phyloP scores from a whole-genome alignment of 306 rosid genomes.

The Quercus parvula region DNA sequence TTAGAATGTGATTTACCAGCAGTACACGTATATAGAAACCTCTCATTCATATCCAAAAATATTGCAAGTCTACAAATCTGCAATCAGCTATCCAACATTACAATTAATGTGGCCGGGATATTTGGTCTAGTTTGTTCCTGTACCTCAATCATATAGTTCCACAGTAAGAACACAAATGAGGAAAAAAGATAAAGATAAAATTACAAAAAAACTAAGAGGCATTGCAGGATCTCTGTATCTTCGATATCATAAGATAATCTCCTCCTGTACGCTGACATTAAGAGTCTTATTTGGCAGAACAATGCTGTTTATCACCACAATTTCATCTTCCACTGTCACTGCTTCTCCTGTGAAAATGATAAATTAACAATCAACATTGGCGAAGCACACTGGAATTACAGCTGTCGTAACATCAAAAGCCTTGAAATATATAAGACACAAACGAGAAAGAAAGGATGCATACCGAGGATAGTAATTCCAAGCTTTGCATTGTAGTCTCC shows the following conservation, averaged over 20 bases:
- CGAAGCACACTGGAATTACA: neutral
- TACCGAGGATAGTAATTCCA: conserved; percentile 89
- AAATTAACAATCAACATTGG: conserved; percentile 1
- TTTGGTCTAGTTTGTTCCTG: neutral
- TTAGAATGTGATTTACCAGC: neutral
- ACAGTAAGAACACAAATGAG: neutral
- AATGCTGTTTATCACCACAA: conserved; percentile 79
- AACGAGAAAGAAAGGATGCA: conserved; percentile 6
- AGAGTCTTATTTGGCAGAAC: conserved; percentile 92
- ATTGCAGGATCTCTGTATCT: conserved; percentile 5
- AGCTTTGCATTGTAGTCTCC: conserved; percentile 87
- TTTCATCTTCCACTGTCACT: conserved; percentile 87
- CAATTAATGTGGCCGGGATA: neutral
- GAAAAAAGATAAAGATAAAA: neutral
- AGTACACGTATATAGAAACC: neutral
- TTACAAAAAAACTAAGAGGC: conserved; percentile 7
- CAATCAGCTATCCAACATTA: neutral
- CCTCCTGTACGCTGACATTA: conserved; percentile 86
- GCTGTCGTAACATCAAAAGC: neutral
- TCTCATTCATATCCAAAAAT: neutral
- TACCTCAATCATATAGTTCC: neutral
- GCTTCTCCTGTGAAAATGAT: conserved; percentile 70
- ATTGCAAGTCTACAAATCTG: conserved; percentile 12
- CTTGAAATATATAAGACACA: neutral
- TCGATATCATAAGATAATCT: conserved; percentile 56